These are phyloP conservation scores for Lentinula aciculospora DNA, from an alignment of 768 basidiomycete species.

Conservation along the genomic window DNA sequence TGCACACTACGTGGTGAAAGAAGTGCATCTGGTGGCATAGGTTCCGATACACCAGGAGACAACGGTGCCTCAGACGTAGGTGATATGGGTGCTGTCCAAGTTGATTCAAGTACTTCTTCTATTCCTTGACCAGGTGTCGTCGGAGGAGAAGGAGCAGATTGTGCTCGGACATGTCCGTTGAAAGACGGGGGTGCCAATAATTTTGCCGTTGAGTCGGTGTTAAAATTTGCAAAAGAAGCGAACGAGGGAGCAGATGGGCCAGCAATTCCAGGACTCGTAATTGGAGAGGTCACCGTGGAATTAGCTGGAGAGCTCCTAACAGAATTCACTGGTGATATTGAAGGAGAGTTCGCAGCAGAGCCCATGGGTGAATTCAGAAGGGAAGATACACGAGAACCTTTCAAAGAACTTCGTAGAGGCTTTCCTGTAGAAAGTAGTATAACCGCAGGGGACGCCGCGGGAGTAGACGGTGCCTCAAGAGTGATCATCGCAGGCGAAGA, in stretches of 20 bases:
- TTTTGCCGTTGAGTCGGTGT: not conserved
- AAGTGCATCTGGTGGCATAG: constrained; percentile 14
- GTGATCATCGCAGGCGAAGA: not conserved
- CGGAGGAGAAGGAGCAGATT: constrained; percentile 48
- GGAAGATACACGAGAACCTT: constrained; percentile 31
- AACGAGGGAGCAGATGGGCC: not conserved
- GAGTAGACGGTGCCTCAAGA: not conserved
- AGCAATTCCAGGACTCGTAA: not conserved
- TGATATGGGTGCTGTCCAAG: constrained; percentile 2
- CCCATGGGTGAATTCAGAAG: not conserved
- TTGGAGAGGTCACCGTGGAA: not conserved
- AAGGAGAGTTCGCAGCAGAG: not conserved
- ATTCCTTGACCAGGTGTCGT: constrained; percentile 30
- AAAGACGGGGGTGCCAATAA: not conserved
- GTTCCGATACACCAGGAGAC: not conserved
- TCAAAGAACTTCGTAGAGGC: constrained; percentile 83
- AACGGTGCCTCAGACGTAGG: constrained; percentile 1
- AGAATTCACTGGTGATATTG: not conserved
- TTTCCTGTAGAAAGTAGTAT: constrained; percentile 71
- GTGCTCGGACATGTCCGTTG: constrained; percentile 24
- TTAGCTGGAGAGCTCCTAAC: not conserved
- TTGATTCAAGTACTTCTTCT: not conserved
- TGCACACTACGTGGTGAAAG: constrained; percentile 75
- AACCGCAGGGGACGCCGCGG: constrained; percentile 22
- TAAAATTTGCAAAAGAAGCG: not conserved